A percentile compares a stretch with the other conserved stretches of the same genome.
Evolutionary conservation across 805 yeast species (phyloP).

Genomic region (Metschnikowia corniflorae): DNA sequence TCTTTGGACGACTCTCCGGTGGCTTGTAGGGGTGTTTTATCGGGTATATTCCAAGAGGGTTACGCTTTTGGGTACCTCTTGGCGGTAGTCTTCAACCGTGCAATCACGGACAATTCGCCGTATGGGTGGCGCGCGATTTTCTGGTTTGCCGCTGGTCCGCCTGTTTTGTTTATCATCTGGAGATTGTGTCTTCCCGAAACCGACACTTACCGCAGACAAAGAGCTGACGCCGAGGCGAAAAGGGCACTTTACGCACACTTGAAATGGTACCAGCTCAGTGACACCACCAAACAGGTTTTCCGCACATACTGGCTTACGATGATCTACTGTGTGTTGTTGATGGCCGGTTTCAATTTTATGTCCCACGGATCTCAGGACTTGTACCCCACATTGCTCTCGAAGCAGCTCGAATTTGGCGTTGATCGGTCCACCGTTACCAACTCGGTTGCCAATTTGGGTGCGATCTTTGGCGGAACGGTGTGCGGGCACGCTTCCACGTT

Average conservation of each 20-base stretch:
- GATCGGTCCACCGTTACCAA: constrained; percentile 38
- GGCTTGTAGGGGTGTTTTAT: constrained; percentile 54
- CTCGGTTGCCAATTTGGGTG: constrained; percentile 39
- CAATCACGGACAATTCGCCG: constrained; percentile 43
- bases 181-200: constrained; percentile 58
- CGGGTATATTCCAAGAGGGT: constrained; percentile 77
- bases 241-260: constrained; percentile 8
- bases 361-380: constrained; percentile 43
- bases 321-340: constrained; percentile 51
- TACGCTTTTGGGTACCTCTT: constrained; percentile 66
- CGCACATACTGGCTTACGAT: constrained; percentile 58
- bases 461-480: constrained; percentile 37
- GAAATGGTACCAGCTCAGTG: constrained; percentile 12
- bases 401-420: constrained; percentile 28
- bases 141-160: constrained; percentile 70
- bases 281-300: constrained; percentile 23
- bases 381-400: constrained; percentile 36
- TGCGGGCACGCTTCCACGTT: constrained; percentile 45
- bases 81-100: constrained; percentile 63
- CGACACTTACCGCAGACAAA: constrained; percentile 40
- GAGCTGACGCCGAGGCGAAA: constrained; percentile 11
- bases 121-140: constrained; percentile 64
- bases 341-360: constrained; percentile 39
- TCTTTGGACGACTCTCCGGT: constrained; percentile 64
- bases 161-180: constrained; percentile 55